Evolutionary conservation across 192 early-diverging fungal genomes (phyloP), one percentile per base, ranked within the genome.

Genomic region (Coemansia sp.): DNA sequence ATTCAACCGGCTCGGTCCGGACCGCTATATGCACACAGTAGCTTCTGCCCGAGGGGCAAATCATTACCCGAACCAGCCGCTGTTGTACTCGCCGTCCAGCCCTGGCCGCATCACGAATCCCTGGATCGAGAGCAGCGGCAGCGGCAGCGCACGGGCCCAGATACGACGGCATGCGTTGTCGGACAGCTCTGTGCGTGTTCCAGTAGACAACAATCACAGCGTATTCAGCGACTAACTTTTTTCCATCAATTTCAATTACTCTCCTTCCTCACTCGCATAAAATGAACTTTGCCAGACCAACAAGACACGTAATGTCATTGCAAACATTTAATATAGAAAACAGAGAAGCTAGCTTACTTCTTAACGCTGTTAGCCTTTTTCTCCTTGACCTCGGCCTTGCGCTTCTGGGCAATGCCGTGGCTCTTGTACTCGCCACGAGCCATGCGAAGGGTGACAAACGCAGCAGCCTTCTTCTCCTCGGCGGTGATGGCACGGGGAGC

Each of bases 401-500:
- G 68, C 77, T 67, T 70, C 57, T 57, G 60, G 57, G 64, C 48
- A 44, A 56, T 43, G 45, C 72, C 67, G 94, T 60, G 47, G 58
- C 58, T 97, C 64, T 58, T 67, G 54, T 55, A 40, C 23, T 47
- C 58, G 30, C 68, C 68, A 33, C 69, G 71, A 30, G 77, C 77
- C 76, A 71, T 57, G 68, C 83, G 81, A 31, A 84, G 74, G 45
- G 73, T 66, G 11, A 67, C 53, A 64, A 58, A 84, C 4, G 78
- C 78, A 18, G 60, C 35, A 62, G 56, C 27, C 65, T 74, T 54
- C 81, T 84, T 82, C 81, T 84, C 80, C 71, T 82, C 83, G 43
- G 66, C 73, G 28, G 82, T 73, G 67, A 81, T 46, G 48, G 74
- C 71, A 38, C 81, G 81, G 43, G 79, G 75, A 31, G 75, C 79